These are phyloP conservation scores for Crataegus laevigata DNA, from an alignment of 306 rosid species.

Conservation along the genomic window DNA sequence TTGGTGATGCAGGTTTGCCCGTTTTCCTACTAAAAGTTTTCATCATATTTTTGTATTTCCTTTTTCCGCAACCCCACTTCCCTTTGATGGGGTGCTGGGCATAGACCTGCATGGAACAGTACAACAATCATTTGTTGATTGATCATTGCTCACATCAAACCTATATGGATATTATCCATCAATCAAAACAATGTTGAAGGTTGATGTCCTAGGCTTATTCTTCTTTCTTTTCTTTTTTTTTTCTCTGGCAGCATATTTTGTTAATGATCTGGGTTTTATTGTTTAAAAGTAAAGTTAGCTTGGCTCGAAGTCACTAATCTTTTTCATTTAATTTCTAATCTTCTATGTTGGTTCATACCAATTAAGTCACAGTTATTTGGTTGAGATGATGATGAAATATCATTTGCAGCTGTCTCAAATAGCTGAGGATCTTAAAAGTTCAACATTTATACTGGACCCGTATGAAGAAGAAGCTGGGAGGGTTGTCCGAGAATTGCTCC, in stretches of 20 bases:
- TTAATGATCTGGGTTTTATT: not conserved
- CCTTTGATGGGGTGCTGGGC: not conserved
- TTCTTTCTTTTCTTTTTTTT: not conserved
- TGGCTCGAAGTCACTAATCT: constrained; percentile 4
- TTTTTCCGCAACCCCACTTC: not conserved
- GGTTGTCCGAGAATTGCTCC: constrained; percentile 45
- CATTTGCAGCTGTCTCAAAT: constrained; percentile 64
- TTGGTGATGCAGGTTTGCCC: constrained; percentile 57
- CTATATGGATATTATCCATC: not conserved
- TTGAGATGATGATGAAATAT: constrained; percentile 23
- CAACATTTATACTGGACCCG: constrained; percentile 46
- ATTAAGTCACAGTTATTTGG: constrained; percentile 15
- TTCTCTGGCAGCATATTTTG: not conserved
- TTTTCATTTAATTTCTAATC: not conserved
- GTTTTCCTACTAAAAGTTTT: not conserved
- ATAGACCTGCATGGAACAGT: not conserved
- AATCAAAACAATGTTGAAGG: constrained; percentile 6
- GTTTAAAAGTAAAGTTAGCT: not conserved
- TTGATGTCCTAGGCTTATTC: not conserved
- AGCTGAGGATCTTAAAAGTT: constrained; percentile 46
- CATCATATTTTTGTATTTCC: not conserved
- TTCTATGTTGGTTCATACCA: not conserved
- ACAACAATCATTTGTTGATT: not conserved
- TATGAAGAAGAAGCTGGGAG: constrained; percentile 69
- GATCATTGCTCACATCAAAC: not conserved